These are phyloP conservation scores for Paramecium primaurelia DNA, from an alignment of 73 alveolate species.

Conservation along the genomic window DNA sequence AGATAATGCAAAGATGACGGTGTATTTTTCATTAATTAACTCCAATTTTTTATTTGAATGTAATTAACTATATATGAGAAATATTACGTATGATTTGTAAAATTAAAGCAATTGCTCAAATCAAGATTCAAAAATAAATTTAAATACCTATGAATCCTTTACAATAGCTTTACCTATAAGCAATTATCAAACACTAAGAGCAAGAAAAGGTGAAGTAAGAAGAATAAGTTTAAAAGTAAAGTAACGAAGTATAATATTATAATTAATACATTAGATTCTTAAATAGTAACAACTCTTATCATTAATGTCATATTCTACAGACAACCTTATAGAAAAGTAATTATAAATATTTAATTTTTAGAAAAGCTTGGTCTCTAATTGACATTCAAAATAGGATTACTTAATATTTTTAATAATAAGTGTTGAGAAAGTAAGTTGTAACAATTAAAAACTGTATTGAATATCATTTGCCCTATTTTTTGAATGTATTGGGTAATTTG, in stretches of 20 bases:
- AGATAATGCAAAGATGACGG: not conserved
- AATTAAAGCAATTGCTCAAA: not conserved
- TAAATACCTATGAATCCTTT: slow-evolving; percentile 34
- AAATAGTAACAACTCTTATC: not conserved
- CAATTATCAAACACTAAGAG: not conserved
- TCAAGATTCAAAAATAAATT: not conserved
- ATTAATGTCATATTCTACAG: not conserved
- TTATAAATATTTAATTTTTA: not conserved
- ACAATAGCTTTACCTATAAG: slow-evolving; percentile 7
- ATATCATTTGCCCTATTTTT: not conserved
- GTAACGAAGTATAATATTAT: not conserved
- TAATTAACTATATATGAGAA: not conserved
- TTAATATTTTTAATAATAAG: not conserved
- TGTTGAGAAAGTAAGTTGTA: slow-evolving; percentile 8
- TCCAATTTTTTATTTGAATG: slow-evolving; percentile 11
- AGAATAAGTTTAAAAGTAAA: not conserved
- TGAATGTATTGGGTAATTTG: not conserved
- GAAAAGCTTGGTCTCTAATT: not conserved
- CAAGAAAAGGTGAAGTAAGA: slow-evolving; percentile 44
- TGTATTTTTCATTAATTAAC: not conserved
- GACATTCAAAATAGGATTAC: slow-evolving; percentile 32
- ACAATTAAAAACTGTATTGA: not conserved
- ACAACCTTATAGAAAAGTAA: not conserved
- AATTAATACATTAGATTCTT: not conserved
- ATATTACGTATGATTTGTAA: not conserved